These are phyloP conservation scores for Carex littledalei DNA, from an alignment of 176 grass and related monocot species.

Conservation along the genomic window DNA sequence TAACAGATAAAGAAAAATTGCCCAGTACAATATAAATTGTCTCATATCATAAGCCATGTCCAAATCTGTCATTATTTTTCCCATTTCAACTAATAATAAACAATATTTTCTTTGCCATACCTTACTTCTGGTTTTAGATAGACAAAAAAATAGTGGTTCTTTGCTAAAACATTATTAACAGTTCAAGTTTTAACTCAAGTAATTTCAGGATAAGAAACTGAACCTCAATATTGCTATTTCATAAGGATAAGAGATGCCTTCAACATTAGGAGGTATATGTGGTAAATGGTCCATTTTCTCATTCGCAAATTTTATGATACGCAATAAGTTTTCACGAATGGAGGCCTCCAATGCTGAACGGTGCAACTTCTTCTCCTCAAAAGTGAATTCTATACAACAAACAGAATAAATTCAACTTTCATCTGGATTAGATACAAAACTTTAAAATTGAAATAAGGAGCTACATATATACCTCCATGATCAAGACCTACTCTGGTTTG, in stretches of 20 bases:
- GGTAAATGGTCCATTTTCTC: constrained; percentile 43
- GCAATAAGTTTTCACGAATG: constrained; percentile 30
- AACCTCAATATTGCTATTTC: constrained; percentile 38
- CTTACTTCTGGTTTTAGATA: background rate
- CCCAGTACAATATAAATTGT: background rate
- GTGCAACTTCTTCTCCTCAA: constrained; percentile 19
- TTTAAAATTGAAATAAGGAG: background rate
- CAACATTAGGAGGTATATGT: constrained; percentile 29
- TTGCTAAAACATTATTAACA: background rate
- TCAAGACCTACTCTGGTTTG: constrained; percentile 24
- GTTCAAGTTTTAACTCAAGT: background rate
- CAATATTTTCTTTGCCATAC: background rate
- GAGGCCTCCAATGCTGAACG: constrained; percentile 25
- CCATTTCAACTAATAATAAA: background rate
- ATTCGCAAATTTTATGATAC: constrained; percentile 37
- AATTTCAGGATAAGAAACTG: constrained; percentile 3
- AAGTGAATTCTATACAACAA: constrained; percentile 1
- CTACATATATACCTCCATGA: constrained; percentile 25
- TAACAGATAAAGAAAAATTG: background rate
- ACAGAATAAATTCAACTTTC: background rate
- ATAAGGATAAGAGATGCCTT: constrained; percentile 32
- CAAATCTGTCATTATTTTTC: background rate
- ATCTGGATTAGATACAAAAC: background rate
- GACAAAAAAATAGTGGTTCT: background rate
- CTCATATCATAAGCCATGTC: background rate